Evolutionary conservation across 768 basidiomycete genomes (phyloP).

Genomic region (Jaapia argillacea): DNA sequence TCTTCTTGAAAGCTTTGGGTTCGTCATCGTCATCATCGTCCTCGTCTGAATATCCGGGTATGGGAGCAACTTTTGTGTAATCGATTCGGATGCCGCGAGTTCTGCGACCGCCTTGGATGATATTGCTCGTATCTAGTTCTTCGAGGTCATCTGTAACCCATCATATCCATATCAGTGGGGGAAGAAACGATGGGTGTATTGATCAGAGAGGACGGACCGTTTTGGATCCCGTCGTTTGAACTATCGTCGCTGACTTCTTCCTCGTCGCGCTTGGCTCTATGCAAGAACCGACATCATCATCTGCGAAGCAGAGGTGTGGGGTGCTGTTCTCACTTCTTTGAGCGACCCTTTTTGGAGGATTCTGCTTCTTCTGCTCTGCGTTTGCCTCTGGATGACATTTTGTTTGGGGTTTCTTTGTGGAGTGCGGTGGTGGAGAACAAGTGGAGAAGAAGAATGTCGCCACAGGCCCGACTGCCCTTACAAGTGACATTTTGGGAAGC

Average conservation of each 20-base stretch:
- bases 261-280: conserved; percentile 18
- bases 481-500: too few species aligned
- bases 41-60: conserved; percentile 12
- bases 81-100: conserved; percentile 17
- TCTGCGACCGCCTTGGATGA: conserved; percentile 13
- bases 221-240: conserved; percentile 15
- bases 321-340: conserved; percentile 20
- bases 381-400: conserved; percentile 6
- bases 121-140: conserved; percentile 12
- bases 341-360: conserved; percentile 6
- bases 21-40: conserved; percentile 38
- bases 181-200: background rate
- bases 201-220: conserved; percentile 16
- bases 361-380: conserved; percentile 5
- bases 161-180: background rate
- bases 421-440: too few species aligned
- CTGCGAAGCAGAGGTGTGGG: background rate
- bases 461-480: too few species aligned
- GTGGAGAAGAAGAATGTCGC: too few species aligned
- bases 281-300: conserved; percentile 1
- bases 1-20: conserved; percentile 33
- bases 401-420: too few species aligned
- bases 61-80: conserved; percentile 18
- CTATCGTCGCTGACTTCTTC: conserved; percentile 17
- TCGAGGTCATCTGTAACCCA: conserved; percentile 13